Evolutionary conservation across 352 stramenopile genomes (phyloP).

Genomic region (Globisporangium alternatum): DNA sequence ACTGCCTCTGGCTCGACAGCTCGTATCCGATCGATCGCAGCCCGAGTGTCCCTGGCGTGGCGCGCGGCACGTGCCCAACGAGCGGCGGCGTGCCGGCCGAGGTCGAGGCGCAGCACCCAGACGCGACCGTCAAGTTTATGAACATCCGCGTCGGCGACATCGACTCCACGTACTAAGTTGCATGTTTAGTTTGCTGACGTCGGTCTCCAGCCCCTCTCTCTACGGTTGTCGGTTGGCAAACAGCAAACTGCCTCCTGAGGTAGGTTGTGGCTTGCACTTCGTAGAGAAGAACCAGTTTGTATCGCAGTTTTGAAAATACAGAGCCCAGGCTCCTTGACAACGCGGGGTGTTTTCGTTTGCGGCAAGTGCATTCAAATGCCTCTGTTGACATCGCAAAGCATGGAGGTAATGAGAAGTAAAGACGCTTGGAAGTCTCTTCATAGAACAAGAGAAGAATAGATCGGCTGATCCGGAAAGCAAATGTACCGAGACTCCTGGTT

Average conservation of each 20-base stretch:
- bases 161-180: constrained; percentile 30
- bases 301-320: background rate
- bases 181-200: too few species aligned
- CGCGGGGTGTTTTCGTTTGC: background rate
- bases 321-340: background rate
- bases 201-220: background rate
- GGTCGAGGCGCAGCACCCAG: constrained; percentile 41
- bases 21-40: constrained; percentile 44
- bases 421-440: too few species aligned
- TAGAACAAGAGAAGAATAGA: too few species aligned
- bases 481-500: too few species aligned
- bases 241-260: background rate
- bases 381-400: too few species aligned
- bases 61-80: constrained; percentile 50
- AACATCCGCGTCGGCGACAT: constrained; percentile 76
- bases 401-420: too few species aligned
- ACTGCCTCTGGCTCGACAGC: constrained; percentile 75
- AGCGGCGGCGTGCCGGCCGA: constrained; percentile 46
- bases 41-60: constrained; percentile 39
- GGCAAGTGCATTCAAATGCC: too few species aligned
- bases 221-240: background rate
- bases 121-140: constrained; percentile 65
- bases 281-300: constrained; percentile 1
- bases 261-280: background rate
- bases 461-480: too few species aligned